Percentiles rank a stretch among this genome's conserved stretches.
Conservation (phyloP, 2,329 filamentous ascomycete genomes). For the Plenodomus biglobosus region DNA sequence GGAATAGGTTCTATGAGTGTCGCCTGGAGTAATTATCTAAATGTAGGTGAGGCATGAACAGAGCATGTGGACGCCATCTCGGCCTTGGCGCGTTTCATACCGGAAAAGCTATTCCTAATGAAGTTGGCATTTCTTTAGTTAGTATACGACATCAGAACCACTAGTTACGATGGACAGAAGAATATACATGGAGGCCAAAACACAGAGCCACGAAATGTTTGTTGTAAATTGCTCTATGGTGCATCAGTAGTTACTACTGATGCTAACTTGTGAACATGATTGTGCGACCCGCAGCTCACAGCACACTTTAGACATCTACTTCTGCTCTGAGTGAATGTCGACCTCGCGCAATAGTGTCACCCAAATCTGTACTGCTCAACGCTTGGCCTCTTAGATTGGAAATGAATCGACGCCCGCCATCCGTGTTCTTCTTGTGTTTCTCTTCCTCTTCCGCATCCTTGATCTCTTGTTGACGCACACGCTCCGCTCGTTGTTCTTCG, state of each 20-base stretch:
- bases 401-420: conserved; percentile 30
- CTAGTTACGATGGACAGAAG: neutral
- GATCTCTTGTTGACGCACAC: conserved; percentile 33
- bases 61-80: neutral
- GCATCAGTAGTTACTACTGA: conserved; percentile 9
- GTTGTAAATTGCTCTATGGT: conserved; percentile 1
- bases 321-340: conserved; percentile 21
- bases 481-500: conserved; percentile 37
- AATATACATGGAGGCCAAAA: neutral
- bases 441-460: conserved; percentile 40
- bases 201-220: neutral
- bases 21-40: no score
- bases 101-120: neutral
- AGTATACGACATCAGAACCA: no score
- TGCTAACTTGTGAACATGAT: neutral
- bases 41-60: neutral
- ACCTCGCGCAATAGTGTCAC: conserved; percentile 34
- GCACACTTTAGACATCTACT: conserved; percentile 13
- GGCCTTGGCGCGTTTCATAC: neutral
- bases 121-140: no score
- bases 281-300: neutral
- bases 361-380: conserved; percentile 25
- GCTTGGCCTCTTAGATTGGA: conserved; percentile 26
- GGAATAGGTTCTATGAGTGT: neutral
- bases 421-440: conserved; percentile 24